phyloP scores from a whole-genome alignment of 148 eudicot genomes.

The Rhododendron molle region DNA sequence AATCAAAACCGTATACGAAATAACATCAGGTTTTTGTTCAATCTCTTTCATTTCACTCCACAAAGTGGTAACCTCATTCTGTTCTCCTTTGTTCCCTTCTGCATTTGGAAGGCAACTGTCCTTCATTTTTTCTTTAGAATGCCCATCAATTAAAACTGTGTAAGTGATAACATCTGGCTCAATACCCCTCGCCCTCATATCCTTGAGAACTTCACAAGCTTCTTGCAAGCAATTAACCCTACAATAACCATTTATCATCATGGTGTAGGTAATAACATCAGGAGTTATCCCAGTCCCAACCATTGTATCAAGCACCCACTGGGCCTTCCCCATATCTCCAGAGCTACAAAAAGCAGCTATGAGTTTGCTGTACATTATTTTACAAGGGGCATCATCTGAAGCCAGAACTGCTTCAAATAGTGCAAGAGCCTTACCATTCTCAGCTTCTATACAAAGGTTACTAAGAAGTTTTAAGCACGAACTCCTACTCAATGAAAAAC shows the following conservation, averaged over 20 bases:
- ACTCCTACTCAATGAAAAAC: conserved; percentile 23
- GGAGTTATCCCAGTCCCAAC: conserved; percentile 37
- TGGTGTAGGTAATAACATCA: conserved; percentile 61
- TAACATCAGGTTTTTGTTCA: conserved; percentile 44
- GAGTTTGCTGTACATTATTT: conserved; percentile 36
- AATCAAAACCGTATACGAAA: conserved; percentile 48
- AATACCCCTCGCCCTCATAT: conserved; percentile 55
- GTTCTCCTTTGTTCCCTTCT: conserved; percentile 7
- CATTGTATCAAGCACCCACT: conserved; percentile 45
- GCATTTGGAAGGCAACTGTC: not conserved
- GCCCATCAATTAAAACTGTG: conserved; percentile 64
- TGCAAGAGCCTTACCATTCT: conserved; percentile 36
- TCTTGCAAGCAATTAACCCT: conserved; percentile 30
- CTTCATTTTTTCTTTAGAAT: conserved; percentile 24
- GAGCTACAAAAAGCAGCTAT: conserved; percentile 46
- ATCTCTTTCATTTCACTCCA: conserved; percentile 39
- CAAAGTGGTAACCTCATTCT: conserved; percentile 17
- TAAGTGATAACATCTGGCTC: conserved; percentile 57
- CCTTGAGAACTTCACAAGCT: conserved; percentile 51
- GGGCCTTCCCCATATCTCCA: conserved; percentile 51
- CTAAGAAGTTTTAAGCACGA: conserved; percentile 40
- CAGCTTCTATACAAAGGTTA: conserved; percentile 44
- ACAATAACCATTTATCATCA: conserved; percentile 66
- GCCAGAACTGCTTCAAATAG: conserved; percentile 33
- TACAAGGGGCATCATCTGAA: conserved; percentile 31